phyloP scores from a whole-genome alignment of 768 basidiomycete genomes.

The Rhodotorula kratochvilovae region DNA sequence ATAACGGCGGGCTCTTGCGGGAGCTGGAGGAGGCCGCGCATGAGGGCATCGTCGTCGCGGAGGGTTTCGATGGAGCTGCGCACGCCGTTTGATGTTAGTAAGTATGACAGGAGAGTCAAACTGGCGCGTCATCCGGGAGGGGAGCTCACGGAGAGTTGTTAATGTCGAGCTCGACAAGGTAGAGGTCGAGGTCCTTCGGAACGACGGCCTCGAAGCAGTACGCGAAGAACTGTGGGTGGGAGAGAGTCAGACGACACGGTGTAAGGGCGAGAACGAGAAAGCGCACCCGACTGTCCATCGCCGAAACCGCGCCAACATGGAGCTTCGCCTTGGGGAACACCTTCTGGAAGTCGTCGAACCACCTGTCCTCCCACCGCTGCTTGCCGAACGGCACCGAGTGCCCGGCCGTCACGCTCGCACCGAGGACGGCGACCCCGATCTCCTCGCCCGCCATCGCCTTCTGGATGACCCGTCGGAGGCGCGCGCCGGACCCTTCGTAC shows the following conservation, averaged over 20 bases:
- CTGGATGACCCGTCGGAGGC: conserved; percentile 36
- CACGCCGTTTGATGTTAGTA: too few relatives aligned
- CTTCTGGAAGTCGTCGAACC: conserved; percentile 14
- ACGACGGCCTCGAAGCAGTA: conserved; percentile 28
- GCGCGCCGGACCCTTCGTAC: conserved; percentile 38
- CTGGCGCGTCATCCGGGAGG: too few relatives aligned
- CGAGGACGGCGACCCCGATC: conserved; percentile 36
- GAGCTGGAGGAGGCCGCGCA: conserved; percentile 16
- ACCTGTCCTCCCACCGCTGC: conserved; percentile 20
- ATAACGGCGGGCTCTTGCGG: conserved; percentile 28
- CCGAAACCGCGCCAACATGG: conserved; percentile 8
- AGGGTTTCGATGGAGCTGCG: background rate
- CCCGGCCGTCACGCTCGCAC: conserved; percentile 35
- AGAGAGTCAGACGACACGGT: background rate
- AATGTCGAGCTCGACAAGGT: conserved; percentile 30
- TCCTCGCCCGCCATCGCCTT: conserved; percentile 39
- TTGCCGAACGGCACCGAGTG: background rate
- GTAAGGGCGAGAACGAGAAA: too few relatives aligned
- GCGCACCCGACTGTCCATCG: conserved; percentile 7
- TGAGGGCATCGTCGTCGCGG: conserved; percentile 16
- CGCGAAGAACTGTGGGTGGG: conserved; percentile 13
- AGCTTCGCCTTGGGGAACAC: conserved; percentile 23
- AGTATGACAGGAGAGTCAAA: too few relatives aligned
- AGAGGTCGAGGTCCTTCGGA: conserved; percentile 21
- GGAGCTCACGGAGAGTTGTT: conserved; percentile 12